Evolutionary conservation across 208 protist genomes (phyloP).

Genomic region (Crithidia brevicula): DNA sequence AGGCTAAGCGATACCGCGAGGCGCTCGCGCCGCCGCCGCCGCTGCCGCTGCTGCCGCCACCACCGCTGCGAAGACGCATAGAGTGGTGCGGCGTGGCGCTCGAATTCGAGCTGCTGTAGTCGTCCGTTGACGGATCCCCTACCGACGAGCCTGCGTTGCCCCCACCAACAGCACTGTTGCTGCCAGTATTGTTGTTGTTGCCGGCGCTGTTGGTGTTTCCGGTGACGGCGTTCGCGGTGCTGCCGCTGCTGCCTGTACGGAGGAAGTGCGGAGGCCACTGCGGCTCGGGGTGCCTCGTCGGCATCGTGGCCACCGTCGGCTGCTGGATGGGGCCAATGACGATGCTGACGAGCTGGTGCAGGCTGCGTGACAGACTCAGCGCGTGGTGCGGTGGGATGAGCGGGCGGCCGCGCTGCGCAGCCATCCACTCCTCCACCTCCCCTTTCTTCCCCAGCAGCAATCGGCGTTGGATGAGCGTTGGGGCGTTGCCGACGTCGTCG

Average conservation of each 20-base stretch:
- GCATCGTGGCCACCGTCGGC: conserved; percentile 67
- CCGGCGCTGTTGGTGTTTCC: not conserved
- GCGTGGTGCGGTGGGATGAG: conserved; percentile 57
- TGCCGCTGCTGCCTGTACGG: conserved; percentile 19
- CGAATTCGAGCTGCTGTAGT: conserved; percentile 80
- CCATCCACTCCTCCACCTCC: conserved; percentile 56
- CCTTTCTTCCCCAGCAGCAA: conserved; percentile 68
- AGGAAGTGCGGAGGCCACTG: conserved; percentile 83
- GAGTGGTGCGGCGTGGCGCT: conserved; percentile 29
- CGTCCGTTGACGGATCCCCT: conserved; percentile 50
- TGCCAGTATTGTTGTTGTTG: not conserved
- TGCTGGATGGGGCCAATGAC: conserved; percentile 85
- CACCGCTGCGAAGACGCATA: conserved; percentile 19
- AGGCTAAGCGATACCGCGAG: conserved; percentile 27
- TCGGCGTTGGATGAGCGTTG: conserved; percentile 54
- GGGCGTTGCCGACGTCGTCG: not conserved
- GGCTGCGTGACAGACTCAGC: conserved; percentile 55
- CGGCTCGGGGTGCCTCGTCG: conserved; percentile 67
- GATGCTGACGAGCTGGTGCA: conserved; percentile 74
- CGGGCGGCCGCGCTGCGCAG: conserved; percentile 28
- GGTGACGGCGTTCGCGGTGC: too few species aligned
- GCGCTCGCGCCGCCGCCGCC: conserved; percentile 5
- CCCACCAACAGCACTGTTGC: not conserved
- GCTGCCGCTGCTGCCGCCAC: not conserved
- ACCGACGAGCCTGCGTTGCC: not conserved